Evolutionary conservation across 805 yeast genomes (phyloP).

Genomic region (Lachancea mirantina): DNA sequence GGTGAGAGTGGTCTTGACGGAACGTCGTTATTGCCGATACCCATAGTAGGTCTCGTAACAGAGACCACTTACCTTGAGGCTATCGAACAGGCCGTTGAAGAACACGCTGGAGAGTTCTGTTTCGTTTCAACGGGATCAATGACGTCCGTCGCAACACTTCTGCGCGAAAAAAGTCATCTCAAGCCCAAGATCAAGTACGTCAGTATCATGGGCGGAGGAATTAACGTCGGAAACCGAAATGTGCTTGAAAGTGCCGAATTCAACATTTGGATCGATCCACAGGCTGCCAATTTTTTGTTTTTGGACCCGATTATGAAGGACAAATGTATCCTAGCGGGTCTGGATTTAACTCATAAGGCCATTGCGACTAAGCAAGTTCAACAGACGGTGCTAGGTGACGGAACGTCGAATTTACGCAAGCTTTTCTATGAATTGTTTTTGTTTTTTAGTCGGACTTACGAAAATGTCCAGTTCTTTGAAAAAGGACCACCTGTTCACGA

Average conservation of each 20-base stretch:
- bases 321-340: conserved; percentile 51
- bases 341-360: conserved; percentile 65
- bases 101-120: conserved; percentile 43
- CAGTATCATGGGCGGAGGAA: conserved; percentile 73
- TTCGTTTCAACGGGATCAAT: conserved; percentile 72
- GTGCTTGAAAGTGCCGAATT: conserved; percentile 57
- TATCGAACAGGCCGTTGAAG: conserved; percentile 37
- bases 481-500: conserved; percentile 77
- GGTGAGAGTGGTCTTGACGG: conserved; percentile 77
- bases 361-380: conserved; percentile 37
- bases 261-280: conserved; percentile 69
- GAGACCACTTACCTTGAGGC: conserved; percentile 35
- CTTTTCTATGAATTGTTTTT: conserved; percentile 48
- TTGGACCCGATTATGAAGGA: conserved; percentile 39
- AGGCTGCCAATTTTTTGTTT: conserved; percentile 58
- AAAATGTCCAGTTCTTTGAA: conserved; percentile 35
- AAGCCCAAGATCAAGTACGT: conserved; percentile 43
- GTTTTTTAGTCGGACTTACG: conserved; percentile 42
- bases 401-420: conserved; percentile 41
- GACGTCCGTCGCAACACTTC: conserved; percentile 60
- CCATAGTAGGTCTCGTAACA: conserved; percentile 31
- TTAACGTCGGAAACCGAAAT: conserved; percentile 40
- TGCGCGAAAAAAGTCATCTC: conserved; percentile 48
- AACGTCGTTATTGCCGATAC: conserved; percentile 49
- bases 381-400: conserved; percentile 33